Conservation (phyloP, 306 rosid genomes). For the Crotalaria pallida region DNA sequence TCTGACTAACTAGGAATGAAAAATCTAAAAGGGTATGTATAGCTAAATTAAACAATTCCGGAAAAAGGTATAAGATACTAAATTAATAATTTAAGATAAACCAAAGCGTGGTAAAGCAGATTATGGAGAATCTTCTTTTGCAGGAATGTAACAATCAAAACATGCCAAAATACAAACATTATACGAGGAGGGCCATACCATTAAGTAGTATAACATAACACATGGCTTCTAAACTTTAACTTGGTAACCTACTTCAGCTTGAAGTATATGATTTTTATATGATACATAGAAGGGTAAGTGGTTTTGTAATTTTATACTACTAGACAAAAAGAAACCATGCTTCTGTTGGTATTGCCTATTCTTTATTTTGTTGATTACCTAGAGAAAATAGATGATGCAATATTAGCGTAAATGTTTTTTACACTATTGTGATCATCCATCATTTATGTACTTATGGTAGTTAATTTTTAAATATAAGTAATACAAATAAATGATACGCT, state of each 20-base stretch:
- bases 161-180: slow-evolving; percentile 31
- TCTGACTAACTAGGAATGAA: not conserved
- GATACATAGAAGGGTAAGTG: not conserved
- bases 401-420: no score
- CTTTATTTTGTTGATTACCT: not conserved
- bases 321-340: slow-evolving; percentile 2
- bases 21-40: not conserved
- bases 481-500: no score
- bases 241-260: not conserved
- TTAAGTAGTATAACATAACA: not conserved
- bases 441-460: no score
- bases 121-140: slow-evolving; percentile 29
- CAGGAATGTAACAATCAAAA: slow-evolving; percentile 23
- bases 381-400: no score
- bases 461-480: no score
- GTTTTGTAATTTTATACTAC: slow-evolving; percentile 9
- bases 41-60: not conserved
- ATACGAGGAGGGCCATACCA: slow-evolving; percentile 2
- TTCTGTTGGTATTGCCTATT: not conserved
- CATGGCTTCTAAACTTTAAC: slow-evolving; percentile 3
- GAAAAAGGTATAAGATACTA: not conserved
- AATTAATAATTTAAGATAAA: not conserved
- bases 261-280: not conserved
- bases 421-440: no score
- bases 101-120: not conserved